These are phyloP conservation scores for Colletotrichum sidae DNA, from an alignment of 2,329 filamentous ascomycete genomes.

Conservation along the genomic window DNA sequence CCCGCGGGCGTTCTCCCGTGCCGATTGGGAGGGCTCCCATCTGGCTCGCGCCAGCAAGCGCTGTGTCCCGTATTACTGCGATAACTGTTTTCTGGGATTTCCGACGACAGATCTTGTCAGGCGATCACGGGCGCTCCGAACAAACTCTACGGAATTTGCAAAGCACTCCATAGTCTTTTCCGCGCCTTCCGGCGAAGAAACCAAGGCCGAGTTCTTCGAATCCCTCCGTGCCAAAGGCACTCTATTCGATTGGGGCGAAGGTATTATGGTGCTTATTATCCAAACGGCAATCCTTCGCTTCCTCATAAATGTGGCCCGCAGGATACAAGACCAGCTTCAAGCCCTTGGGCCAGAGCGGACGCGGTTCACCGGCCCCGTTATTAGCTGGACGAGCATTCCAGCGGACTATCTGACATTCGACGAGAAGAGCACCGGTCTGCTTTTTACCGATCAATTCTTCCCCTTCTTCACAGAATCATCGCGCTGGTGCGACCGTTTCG, in stretches of 20 bases:
- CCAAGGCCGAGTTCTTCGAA: neutral
- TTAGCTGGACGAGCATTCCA: conserved; percentile 1
- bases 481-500: neutral
- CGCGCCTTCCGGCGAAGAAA: neutral
- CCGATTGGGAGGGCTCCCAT: conserved; percentile 19
- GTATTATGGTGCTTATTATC: conserved; percentile 17
- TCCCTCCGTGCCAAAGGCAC: conserved; percentile 5
- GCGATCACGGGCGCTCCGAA: neutral
- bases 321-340: neutral
- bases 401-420: neutral
- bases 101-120: neutral
- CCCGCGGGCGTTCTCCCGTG: conserved; percentile 5
- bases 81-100: conserved; percentile 31
- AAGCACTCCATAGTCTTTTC: conserved; percentile 8
- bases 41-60: conserved; percentile 7
- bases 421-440: neutral
- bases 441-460: neutral
- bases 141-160: neutral
- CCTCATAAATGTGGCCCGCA: neutral
- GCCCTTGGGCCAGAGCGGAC: too few relatives aligned
- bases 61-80: neutral
- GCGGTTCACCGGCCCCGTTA: too few relatives aligned
- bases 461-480: neutral
- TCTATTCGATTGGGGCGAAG: conserved; percentile 26
- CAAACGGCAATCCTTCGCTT: conserved; percentile 20